Conservation (phyloP, 305 asterid genomes). For the Petunia hybrid region DNA sequence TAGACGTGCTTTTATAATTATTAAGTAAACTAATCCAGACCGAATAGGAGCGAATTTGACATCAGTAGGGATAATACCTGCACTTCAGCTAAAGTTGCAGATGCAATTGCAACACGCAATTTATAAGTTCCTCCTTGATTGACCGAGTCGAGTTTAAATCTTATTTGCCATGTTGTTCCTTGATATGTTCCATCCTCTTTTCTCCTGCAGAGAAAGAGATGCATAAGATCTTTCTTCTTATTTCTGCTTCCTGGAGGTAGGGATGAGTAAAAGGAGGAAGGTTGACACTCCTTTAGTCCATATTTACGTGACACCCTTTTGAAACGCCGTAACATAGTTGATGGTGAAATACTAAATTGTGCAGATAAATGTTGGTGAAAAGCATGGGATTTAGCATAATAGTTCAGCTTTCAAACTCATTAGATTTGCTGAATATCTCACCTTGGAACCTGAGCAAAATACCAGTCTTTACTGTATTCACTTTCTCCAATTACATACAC, state of each 20-base stretch:
- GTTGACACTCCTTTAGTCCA: no score
- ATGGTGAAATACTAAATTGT: neutral
- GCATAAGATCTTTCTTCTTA: neutral
- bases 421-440: conserved; percentile 28
- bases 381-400: neutral
- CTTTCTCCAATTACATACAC: conserved; percentile 79
- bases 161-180: conserved; percentile 98
- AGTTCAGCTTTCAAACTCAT: neutral
- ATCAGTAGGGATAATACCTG: conserved; percentile 59
- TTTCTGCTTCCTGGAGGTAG: neutral
- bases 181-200: conserved; percentile 65
- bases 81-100: conserved; percentile 86
- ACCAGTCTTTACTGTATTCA: conserved; percentile 82
- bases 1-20: neutral
- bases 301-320: neutral
- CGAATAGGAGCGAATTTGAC: neutral
- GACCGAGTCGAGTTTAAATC: conserved; percentile 60
- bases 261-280: neutral
- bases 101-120: conserved; percentile 83
- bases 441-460: conserved; percentile 92
- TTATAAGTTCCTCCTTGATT: conserved; percentile 58
- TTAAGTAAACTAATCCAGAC: neutral
- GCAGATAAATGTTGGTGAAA: neutral
- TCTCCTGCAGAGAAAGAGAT: conserved; percentile 56
- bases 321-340: neutral